Conservation (phyloP, 1,139 yeast species). For the Yamadazyma conglobata region DNA sequence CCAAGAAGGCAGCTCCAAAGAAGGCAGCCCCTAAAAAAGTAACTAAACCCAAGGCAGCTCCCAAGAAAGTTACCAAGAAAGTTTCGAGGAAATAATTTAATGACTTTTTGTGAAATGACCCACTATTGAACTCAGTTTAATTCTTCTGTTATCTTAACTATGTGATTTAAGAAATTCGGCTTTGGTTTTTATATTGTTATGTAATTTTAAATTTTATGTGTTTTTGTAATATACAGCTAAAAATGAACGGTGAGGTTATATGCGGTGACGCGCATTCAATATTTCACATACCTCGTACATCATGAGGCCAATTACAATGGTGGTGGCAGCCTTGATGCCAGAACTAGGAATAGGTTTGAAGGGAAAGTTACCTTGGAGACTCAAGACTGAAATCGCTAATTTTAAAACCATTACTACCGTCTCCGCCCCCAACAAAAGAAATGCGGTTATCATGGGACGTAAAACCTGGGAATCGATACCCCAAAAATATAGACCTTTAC, state of each 20-base stretch:
- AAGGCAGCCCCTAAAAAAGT: conserved; percentile 9
- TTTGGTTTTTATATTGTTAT: conserved; percentile 2
- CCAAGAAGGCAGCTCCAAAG: conserved; percentile 12
- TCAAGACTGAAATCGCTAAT: conserved; percentile 79
- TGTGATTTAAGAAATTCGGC: conserved; percentile 7
- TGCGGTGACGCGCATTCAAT: conserved; percentile 1
- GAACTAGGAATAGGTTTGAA: conserved; percentile 78
- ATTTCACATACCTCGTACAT: background rate
- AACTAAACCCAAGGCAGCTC: conserved; percentile 11
- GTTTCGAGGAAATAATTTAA: conserved; percentile 14
- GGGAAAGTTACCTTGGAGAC: conserved; percentile 86
- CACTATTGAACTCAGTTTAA: no score
- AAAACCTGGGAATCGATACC: conserved; percentile 97
- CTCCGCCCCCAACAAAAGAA: conserved; percentile 33
- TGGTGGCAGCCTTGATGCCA: conserved; percentile 86
- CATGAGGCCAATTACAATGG: conserved; percentile 43
- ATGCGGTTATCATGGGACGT: conserved; percentile 95
- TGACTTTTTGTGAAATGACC: no score
- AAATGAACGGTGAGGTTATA: background rate
- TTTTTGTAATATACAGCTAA: conserved; percentile 9
- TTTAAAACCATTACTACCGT: conserved; percentile 69
- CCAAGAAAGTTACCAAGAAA: conserved; percentile 16
- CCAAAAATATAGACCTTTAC: conserved; percentile 73
- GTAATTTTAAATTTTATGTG: conserved; percentile 3
- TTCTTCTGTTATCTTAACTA: conserved; percentile 1